These are phyloP conservation scores for Malus domestica DNA, from an alignment of 306 rosid species.

Conservation along the genomic window ASM211411v1 NC_041791.1:31746501-31747000, in stretches of 20 bases:
- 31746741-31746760: slow-evolving; percentile 63
- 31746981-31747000: neutral
- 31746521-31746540: slow-evolving; percentile 48
- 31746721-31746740: slow-evolving; percentile 20
- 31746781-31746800: slow-evolving; percentile 55
- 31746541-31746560: slow-evolving; percentile 36
- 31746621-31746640: neutral
- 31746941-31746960: neutral
- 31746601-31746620: slow-evolving; percentile 50
- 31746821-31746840: slow-evolving; percentile 67
- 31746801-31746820: slow-evolving; percentile 98
- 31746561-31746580: slow-evolving; percentile 35
- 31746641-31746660: slow-evolving; percentile 16
- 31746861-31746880: slow-evolving; percentile 94
- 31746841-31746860: slow-evolving; percentile 54
- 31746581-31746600: slow-evolving; percentile 42
- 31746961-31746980: neutral
- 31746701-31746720: slow-evolving; percentile 30
- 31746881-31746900: slow-evolving; percentile 75
- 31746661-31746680: slow-evolving; percentile 41
- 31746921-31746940: neutral
- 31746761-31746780: slow-evolving; percentile 56
- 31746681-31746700: slow-evolving; percentile 17
- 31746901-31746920: slow-evolving; percentile 2
- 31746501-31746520: neutral